These are phyloP conservation scores for Exserohilum turcica DNA, from an alignment of 2,329 filamentous ascomycete genomes.

Conservation along the genomic window DNA sequence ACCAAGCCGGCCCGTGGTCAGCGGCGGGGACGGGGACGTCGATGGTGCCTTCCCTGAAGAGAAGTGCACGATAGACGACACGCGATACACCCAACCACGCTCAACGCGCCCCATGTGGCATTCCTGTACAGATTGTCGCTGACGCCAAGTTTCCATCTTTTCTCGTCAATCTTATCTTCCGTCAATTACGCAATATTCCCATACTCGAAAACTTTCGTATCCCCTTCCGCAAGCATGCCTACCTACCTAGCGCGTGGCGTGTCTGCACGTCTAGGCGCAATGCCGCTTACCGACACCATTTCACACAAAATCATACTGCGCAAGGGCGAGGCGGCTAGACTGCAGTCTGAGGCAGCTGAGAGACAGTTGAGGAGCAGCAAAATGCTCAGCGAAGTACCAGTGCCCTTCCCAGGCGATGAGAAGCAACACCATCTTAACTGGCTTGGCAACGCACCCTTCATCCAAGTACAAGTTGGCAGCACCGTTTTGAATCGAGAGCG, in stretches of 20 bases:
- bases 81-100: conserved; percentile 10
- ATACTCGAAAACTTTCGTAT: not conserved
- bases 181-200: not conserved
- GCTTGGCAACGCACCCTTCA: conserved; percentile 39
- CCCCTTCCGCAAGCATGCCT: conserved; percentile 30
- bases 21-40: conserved; percentile 6
- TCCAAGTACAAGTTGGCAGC: conserved; percentile 34
- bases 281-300: conserved; percentile 34
- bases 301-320: conserved; percentile 28
- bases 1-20: not conserved
- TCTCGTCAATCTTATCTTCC: not conserved
- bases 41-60: conserved; percentile 17
- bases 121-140: not conserved
- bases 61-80: conserved; percentile 19
- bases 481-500: not conserved
- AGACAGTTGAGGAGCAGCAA: conserved; percentile 23
- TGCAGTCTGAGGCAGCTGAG: conserved; percentile 28
- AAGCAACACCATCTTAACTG: conserved; percentile 33
- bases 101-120: conserved; percentile 4
- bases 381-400: conserved; percentile 30
- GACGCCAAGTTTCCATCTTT: not conserved
- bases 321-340: conserved; percentile 29
- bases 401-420: conserved; percentile 34
- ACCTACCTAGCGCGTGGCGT: conserved; percentile 38
- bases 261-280: conserved; percentile 29